phyloP scores from a whole-genome alignment of 257 asterid genomes.

The Phtheirospermum japonicum region DNA sequence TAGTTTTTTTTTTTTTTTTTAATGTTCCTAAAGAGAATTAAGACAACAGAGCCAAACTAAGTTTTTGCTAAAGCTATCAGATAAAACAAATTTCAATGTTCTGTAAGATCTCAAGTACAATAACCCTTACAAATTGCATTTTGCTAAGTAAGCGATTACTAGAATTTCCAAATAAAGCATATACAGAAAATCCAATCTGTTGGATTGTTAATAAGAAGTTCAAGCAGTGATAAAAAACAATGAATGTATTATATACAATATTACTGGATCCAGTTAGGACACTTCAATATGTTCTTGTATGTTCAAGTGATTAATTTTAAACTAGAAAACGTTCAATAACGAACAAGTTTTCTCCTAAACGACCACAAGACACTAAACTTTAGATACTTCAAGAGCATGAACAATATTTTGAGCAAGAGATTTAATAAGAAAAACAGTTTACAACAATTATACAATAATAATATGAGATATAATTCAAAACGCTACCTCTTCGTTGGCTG shows the following conservation, averaged over 20 bases:
- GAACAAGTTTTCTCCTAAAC: no score
- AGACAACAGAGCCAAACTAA: background rate
- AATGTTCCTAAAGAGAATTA: background rate
- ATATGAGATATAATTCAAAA: background rate
- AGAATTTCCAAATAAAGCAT: background rate
- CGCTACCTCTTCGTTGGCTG: constrained; percentile 78
- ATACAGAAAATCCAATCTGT: constrained; percentile 11
- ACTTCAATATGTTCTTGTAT: no score
- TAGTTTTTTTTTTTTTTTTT: no score
- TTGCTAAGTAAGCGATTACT: background rate
- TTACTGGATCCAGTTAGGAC: no score
- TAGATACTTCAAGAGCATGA: no score
- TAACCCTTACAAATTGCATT: background rate
- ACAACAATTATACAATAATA: background rate
- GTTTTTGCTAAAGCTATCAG: constrained; percentile 4
- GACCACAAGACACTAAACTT: no score
- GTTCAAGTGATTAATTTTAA: no score
- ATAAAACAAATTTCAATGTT: background rate
- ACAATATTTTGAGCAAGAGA: no score
- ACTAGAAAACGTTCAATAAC: no score
- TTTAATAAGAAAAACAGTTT: background rate
- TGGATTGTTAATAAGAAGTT: background rate
- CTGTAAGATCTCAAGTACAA: background rate
- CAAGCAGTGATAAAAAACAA: no score
- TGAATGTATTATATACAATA: no score